Base-by-base conservation (phyloP, 768 basidiomycete genomes). In the Russula dissimulans region DNA sequence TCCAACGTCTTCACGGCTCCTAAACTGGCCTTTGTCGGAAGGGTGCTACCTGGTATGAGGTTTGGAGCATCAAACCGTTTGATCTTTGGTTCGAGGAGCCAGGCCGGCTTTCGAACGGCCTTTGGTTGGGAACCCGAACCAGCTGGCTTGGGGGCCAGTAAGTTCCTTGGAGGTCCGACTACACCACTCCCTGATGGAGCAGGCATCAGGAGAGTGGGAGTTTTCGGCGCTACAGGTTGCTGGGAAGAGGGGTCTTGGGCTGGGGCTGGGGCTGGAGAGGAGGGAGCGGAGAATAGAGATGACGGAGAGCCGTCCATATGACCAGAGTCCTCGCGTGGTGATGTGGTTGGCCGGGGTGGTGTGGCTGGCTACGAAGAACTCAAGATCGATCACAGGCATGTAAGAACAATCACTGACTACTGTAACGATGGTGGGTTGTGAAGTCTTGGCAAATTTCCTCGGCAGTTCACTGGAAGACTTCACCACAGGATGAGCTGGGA, bases 41-140 rank as follows among this genome's bases (percentile, higher is more conserved):
- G 55, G 5, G 52, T 57, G 52, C 61, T 64, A n/a, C 61, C 17
- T 31, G 56, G 41, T 47, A 49, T 54, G 48, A 64, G 55, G 26
- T 64, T 64, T 34, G 62, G 63, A 38, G 72, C 41, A 54, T 48
- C 54, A 39, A 74, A 67, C 9, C 70, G 15, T 56, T 74, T 74
- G 3, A 75, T 74, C 31, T 71, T 59, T 45, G 74, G 73, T 47
- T 70, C 57, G 43, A 50, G 0, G 44, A 54, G 45, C 43, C 51
- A 62, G n/a, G 2, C 38, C 14, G 62, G 62, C 39, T 61, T 63
- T 15, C 62, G 59, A 12, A 48, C 44, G 14, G 45, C 51, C 42
- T 50, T 55, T 44, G 22, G 5, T 36, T 38, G 51, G 9, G 54
- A 22, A 9, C 54, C 52, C 14, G 54, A 22, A 9, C 54, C 52